A percentile compares a stretch with the other conserved stretches of the same genome.
phyloP scores from a whole-genome alignment of 2,329 filamentous ascomycete genomes.

The Tympanopsis confertula region DNA sequence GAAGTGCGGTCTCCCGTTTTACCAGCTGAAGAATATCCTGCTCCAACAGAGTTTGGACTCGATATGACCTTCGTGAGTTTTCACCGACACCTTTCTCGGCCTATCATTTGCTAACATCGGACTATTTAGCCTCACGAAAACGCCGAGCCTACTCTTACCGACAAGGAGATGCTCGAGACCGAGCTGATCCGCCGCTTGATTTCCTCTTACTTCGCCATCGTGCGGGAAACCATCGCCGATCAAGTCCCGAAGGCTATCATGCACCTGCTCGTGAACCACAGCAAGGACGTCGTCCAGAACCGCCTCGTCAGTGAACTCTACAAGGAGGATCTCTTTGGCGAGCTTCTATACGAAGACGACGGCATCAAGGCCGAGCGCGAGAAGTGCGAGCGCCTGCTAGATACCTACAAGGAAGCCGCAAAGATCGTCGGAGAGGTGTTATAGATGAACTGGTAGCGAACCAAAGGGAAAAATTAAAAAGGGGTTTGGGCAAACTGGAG shows the following conservation, averaged over 20 bases:
- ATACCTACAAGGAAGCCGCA: slow-evolving; percentile 92
- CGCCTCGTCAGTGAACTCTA: slow-evolving; percentile 90
- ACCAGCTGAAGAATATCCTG: background rate
- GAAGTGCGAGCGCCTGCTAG: slow-evolving; percentile 92
- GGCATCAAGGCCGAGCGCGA: slow-evolving; percentile 93
- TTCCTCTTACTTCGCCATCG: slow-evolving; percentile 97
- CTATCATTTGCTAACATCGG: background rate
- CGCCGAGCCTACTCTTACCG: slow-evolving; percentile 78
- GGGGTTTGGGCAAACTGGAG: no score
- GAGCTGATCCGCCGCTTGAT: slow-evolving; percentile 94
- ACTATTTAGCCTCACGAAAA: slow-evolving; percentile 28
- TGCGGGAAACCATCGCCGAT: slow-evolving; percentile 94
- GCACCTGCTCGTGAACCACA: slow-evolving; percentile 96
- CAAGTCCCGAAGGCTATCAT: slow-evolving; percentile 98
- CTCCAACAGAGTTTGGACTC: background rate
- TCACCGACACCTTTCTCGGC: background rate
- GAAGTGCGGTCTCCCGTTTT: slow-evolving; percentile 38
- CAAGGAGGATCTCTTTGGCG: slow-evolving; percentile 79
- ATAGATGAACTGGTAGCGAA: no score
- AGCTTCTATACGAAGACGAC: slow-evolving; percentile 94
- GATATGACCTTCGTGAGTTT: background rate
- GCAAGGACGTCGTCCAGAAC: slow-evolving; percentile 96
- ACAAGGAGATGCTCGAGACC: slow-evolving; percentile 92
- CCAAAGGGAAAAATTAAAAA: no score
- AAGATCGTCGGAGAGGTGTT: slow-evolving; percentile 97